A percentile compares a stretch with the other conserved stretches of the same genome.
phyloP scores from a whole-genome alignment of 768 basidiomycete genomes.

The Kwoniella mangroviensis region DNA sequence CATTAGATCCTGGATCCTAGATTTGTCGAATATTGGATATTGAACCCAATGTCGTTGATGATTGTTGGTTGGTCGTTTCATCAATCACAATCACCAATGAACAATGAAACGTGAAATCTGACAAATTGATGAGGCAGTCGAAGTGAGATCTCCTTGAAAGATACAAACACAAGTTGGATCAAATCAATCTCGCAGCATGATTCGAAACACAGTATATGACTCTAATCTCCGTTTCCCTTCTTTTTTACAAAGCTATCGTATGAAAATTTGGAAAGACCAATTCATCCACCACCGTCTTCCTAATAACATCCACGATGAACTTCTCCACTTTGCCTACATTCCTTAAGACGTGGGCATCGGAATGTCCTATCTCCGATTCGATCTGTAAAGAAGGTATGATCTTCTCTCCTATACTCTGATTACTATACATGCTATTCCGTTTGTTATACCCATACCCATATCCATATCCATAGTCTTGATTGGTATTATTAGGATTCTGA shows the following conservation, averaged over 20 bases:
- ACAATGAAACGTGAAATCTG: too few relatives aligned
- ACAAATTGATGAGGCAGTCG: too few relatives aligned
- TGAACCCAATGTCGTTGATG: too few relatives aligned
- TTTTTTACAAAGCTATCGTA: constrained; percentile 61
- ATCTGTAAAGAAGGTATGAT: constrained; percentile 85
- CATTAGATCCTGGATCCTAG: too few relatives aligned
- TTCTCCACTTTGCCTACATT: constrained; percentile 86
- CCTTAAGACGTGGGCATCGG: constrained; percentile 81
- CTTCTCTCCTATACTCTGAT: constrained; percentile 64
- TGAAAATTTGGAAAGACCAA: constrained; percentile 96
- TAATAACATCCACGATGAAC: constrained; percentile 95
- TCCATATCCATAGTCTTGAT: not conserved
- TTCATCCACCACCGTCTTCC: constrained; percentile 95
- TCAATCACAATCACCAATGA: too few relatives aligned
- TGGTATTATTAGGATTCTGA: not conserved
- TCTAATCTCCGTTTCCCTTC: too few relatives aligned
- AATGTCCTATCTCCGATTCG: constrained; percentile 95
- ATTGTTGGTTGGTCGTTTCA: too few relatives aligned
- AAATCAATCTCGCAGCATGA: too few relatives aligned
- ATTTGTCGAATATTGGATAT: too few relatives aligned
- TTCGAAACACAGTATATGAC: too few relatives aligned
- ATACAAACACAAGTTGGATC: too few relatives aligned
- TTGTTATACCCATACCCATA: not conserved
- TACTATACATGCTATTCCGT: constrained; percentile 2
- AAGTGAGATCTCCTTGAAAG: too few relatives aligned